Percentiles rank a stretch among this genome's conserved stretches.
Conservation (phyloP, 2,329 filamentous ascomycete species). For the Microcera coccophila region DNA sequence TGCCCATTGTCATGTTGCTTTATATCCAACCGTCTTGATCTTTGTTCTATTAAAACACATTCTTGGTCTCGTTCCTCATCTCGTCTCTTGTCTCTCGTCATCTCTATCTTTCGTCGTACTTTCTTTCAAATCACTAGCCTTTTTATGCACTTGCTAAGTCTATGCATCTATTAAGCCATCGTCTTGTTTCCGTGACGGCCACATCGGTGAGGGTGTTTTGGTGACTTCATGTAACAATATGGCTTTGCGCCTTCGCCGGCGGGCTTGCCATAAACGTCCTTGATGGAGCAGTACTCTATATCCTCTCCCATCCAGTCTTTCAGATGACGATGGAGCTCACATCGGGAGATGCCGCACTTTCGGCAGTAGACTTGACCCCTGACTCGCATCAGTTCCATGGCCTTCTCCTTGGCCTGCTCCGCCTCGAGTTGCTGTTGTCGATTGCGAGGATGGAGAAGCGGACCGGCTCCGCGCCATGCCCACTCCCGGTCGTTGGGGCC, state of each 20-base stretch:
- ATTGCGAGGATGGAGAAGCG: slow-evolving; percentile 39
- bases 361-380: slow-evolving; percentile 59
- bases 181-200: slow-evolving; percentile 48
- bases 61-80: slow-evolving; percentile 1
- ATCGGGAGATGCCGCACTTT: slow-evolving; percentile 58
- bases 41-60: not conserved
- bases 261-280: slow-evolving; percentile 51
- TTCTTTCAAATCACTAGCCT: not conserved
- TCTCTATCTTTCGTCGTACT: not conserved
- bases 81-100: slow-evolving; percentile 2
- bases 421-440: slow-evolving; percentile 23
- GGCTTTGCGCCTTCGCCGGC: slow-evolving; percentile 45
- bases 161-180: slow-evolving; percentile 7
- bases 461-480: slow-evolving; percentile 57
- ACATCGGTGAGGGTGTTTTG: slow-evolving; percentile 55
- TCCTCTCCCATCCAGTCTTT: slow-evolving; percentile 54
- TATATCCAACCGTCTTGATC: not conserved
- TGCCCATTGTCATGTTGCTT: not conserved
- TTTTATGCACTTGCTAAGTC: not conserved
- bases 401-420: slow-evolving; percentile 14
- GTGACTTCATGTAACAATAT: slow-evolving; percentile 58
- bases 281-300: slow-evolving; percentile 59
- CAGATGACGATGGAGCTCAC: slow-evolving; percentile 61
- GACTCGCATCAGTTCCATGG: slow-evolving; percentile 47
- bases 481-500: slow-evolving; percentile 62